Evolutionary conservation across 495 filamentous ascomycete genomes (phyloP).

Genomic region (Talaromyces nanjingensis): DNA sequence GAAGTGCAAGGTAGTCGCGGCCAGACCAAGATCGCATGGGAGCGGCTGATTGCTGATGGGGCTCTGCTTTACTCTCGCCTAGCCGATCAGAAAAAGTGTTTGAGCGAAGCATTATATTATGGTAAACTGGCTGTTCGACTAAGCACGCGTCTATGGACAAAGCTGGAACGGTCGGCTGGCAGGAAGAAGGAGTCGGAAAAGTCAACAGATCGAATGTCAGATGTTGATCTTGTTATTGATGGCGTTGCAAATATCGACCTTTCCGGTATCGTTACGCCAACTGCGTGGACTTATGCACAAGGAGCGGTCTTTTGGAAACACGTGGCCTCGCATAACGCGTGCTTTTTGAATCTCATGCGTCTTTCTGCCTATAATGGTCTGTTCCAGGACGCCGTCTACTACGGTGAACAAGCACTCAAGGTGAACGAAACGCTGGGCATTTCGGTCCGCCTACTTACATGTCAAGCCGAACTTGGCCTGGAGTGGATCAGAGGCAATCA

Average conservation of each 20-base stretch:
- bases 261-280: constrained; percentile 19
- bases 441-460: constrained; percentile 44
- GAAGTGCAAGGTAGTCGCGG: constrained; percentile 23
- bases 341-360: constrained; percentile 61
- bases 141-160: constrained; percentile 64
- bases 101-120: constrained; percentile 56
- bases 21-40: constrained; percentile 34
- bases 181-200: constrained; percentile 26
- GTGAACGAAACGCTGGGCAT: constrained; percentile 64
- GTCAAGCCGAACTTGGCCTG: constrained; percentile 54
- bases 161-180: constrained; percentile 47
- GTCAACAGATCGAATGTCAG: constrained; percentile 18
- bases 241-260: constrained; percentile 37
- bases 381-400: constrained; percentile 85
- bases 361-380: constrained; percentile 78
- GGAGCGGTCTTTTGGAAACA: constrained; percentile 78
- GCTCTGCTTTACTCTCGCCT: constrained; percentile 56
- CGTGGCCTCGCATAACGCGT: constrained; percentile 61
- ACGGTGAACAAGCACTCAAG: constrained; percentile 75
- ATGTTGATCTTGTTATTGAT: constrained; percentile 35
- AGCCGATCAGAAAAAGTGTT: constrained; percentile 54
- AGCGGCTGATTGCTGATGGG: constrained; percentile 43
- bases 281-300: constrained; percentile 27
- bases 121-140: constrained; percentile 60
- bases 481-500: constrained; percentile 59